These are phyloP conservation scores for Juncus effusus DNA, from an alignment of 176 grass and related monocot species.

Conservation along the genomic window DNA sequence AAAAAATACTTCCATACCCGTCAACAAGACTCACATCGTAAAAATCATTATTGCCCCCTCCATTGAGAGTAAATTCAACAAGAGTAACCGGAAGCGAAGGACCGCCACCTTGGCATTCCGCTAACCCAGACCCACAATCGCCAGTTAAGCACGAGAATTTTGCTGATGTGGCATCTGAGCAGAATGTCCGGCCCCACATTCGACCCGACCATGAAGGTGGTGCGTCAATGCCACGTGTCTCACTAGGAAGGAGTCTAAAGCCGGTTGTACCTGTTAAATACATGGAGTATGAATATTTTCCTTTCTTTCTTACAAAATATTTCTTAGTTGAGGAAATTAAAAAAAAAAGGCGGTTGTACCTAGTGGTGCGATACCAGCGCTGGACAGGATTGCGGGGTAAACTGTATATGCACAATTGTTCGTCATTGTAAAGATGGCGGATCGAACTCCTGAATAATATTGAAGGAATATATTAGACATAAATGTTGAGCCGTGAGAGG, in stretches of 20 bases:
- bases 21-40: slow-evolving; percentile 77
- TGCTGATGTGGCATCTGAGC: slow-evolving; percentile 9
- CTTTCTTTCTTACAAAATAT: too few relatives aligned
- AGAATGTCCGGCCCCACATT: slow-evolving; percentile 52
- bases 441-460: slow-evolving; percentile 7
- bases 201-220: slow-evolving; percentile 41
- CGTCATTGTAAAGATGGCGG: slow-evolving; percentile 21
- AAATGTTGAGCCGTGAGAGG: neutral
- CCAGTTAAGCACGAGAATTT: slow-evolving; percentile 44
- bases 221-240: slow-evolving; percentile 11
- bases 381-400: slow-evolving; percentile 59
- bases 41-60: slow-evolving; percentile 29
- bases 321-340: too few relatives aligned
- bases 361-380: slow-evolving; percentile 27
- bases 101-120: slow-evolving; percentile 46
- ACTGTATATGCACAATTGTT: slow-evolving; percentile 46
- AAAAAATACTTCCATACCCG: neutral
- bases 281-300: too few relatives aligned
- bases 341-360: neutral
- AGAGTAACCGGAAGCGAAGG: slow-evolving; percentile 38
- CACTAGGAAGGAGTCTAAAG: slow-evolving; percentile 33
- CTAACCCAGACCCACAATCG: slow-evolving; percentile 48
- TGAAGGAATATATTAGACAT: neutral
- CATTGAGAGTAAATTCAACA: slow-evolving; percentile 55
- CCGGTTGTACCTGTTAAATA: slow-evolving; percentile 21